phyloP scores from a whole-genome alignment of 306 rosid genomes.

The Fragaria vesca region DNA sequence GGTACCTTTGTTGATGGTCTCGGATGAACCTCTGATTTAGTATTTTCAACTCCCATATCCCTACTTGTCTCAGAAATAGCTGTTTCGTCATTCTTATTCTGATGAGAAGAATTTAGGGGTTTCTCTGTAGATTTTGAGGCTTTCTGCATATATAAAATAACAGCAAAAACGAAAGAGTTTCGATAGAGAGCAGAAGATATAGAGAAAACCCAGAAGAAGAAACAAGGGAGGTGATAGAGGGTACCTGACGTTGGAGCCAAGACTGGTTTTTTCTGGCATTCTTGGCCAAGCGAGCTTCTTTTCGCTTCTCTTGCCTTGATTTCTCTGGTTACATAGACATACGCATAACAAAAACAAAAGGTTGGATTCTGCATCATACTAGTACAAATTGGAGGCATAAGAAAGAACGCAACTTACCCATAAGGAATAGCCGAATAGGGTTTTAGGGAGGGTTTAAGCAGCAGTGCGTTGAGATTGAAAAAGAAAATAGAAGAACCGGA shows the following conservation, averaged over 20 bases:
- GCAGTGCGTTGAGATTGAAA: neutral
- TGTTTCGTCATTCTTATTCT: slow-evolving; percentile 25
- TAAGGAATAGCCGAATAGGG: no score
- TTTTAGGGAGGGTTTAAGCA: no score
- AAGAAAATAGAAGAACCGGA: no score
- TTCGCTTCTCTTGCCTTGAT: slow-evolving; percentile 63
- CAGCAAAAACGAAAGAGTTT: neutral
- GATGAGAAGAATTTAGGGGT: slow-evolving; percentile 16
- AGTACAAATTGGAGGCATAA: neutral
- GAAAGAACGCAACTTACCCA: neutral
- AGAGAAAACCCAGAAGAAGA: neutral
- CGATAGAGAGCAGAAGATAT: no score
- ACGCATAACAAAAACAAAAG: neutral
- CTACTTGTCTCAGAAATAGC: slow-evolving; percentile 24
- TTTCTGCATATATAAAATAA: slow-evolving; percentile 34
- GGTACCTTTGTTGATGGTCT: slow-evolving; percentile 29
- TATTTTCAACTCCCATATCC: slow-evolving; percentile 12
- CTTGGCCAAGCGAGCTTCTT: slow-evolving; percentile 60
- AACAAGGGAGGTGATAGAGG: neutral
- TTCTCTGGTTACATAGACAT: slow-evolving; percentile 23
- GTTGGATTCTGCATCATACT: neutral
- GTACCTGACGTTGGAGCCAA: slow-evolving; percentile 60
- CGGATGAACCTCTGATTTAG: slow-evolving; percentile 11
- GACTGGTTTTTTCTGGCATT: slow-evolving; percentile 49
- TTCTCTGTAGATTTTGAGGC: slow-evolving; percentile 24